phyloP scores from a whole-genome alignment of 2,329 filamentous ascomycete genomes.

The Penicillium sclerotiorum region DNA sequence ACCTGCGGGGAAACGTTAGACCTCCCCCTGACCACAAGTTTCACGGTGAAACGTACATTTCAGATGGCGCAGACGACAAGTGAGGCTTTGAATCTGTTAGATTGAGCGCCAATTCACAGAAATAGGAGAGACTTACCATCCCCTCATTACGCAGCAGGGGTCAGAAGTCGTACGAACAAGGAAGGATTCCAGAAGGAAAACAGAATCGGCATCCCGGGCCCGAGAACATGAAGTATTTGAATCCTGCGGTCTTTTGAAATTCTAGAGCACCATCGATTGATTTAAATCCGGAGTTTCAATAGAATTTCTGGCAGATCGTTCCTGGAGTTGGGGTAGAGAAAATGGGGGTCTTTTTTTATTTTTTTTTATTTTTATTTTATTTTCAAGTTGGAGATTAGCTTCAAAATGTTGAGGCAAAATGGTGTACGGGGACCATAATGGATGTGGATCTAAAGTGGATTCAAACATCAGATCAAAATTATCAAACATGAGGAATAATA shows the following conservation, averaged over 20 bases:
- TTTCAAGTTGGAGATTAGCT: too few relatives aligned
- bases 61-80: conserved; percentile 42
- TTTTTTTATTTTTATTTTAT: too few relatives aligned
- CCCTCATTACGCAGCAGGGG: conserved; percentile 40
- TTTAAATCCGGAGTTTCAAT: too few relatives aligned
- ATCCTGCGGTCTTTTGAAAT: not conserved
- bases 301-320: not conserved
- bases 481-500: too few relatives aligned
- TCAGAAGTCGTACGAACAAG: conserved; percentile 21
- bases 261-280: too few relatives aligned
- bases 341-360: too few relatives aligned
- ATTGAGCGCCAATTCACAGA: not conserved
- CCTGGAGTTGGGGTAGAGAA: not conserved
- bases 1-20: conserved; percentile 24
- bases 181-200: conserved; percentile 29
- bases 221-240: conserved; percentile 7
- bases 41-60: conserved; percentile 32
- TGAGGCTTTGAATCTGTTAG: conserved; percentile 29
- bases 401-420: too few relatives aligned
- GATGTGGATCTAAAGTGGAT: too few relatives aligned
- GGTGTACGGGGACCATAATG: too few relatives aligned
- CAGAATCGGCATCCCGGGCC: conserved; percentile 15
- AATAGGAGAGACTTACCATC: conserved; percentile 33
- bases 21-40: not conserved
- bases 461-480: too few relatives aligned